Percentiles rank a stretch among this genome's conserved stretches.
Conservation (phyloP, 768 basidiomycete species). For the Macrocybe gigantea region DNA sequence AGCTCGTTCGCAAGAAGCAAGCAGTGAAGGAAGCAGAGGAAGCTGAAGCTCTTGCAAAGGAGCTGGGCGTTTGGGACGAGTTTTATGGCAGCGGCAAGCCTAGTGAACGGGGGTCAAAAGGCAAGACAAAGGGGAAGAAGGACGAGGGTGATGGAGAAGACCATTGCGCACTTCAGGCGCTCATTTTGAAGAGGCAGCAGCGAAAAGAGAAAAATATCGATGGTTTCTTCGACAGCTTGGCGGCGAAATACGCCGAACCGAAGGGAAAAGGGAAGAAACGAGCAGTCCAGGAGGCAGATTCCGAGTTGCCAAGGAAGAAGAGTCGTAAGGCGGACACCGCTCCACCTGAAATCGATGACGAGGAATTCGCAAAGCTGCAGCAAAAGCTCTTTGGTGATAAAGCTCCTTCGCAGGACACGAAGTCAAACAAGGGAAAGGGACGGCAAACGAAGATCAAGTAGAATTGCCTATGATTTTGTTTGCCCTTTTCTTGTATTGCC, state of each 20-base stretch:
- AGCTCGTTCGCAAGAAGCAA: conserved; percentile 65
- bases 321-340: conserved; percentile 22
- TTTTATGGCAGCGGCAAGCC: conserved; percentile 78
- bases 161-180: conserved; percentile 65
- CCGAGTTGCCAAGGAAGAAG: conserved; percentile 42
- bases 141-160: conserved; percentile 49
- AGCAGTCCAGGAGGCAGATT: conserved; percentile 31
- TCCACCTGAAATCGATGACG: conserved; percentile 56
- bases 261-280: conserved; percentile 55
- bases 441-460: conserved; percentile 28
- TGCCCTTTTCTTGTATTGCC: conserved; percentile 2
- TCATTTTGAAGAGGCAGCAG: conserved; percentile 45
- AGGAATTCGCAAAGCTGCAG: conserved; percentile 57
- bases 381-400: conserved; percentile 47
- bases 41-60: conserved; percentile 79
- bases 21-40: conserved; percentile 77
- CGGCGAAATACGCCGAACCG: conserved; percentile 64
- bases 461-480: conserved; percentile 15
- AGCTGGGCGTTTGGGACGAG: conserved; percentile 92
- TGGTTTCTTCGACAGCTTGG: conserved; percentile 69
- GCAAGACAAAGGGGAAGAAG: conserved; percentile 39
- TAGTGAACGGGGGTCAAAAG: conserved; percentile 49
- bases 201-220: conserved; percentile 61
- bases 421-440: conserved; percentile 20
- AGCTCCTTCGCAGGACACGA: conserved; percentile 20